Base-by-base conservation (phyloP, 768 basidiomycete species). In the Tylopilus balloui region DNA sequence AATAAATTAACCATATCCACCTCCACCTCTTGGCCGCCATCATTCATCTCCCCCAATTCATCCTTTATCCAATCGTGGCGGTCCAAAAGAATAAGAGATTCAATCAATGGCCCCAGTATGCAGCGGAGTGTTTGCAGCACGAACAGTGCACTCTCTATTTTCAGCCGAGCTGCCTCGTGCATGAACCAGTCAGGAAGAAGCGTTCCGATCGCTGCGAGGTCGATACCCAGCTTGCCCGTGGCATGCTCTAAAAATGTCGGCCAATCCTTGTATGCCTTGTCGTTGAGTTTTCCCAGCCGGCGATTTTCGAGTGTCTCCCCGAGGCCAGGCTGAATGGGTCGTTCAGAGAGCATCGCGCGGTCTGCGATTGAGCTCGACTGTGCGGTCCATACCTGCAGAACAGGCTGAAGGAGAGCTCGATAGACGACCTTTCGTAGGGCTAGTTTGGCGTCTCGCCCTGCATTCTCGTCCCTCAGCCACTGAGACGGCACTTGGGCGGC, bases 351-450 rank as follows among this genome's bases (percentile, higher is more conserved):
- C 4, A 23, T 32, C 13, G 36, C 23, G 13, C 40, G 32, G 15
- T 50, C 50, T 37, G 32, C n/a, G 4, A 17, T 28, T 12, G n/a
- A 3, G 15, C 42, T 55, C 15, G 9, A 41, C 12, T 45, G 54
- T 20, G 37, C 14, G n/a, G 28, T 34, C 6, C 36, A 50, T 41
- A 37, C 40, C 28, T 55, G 54, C 63, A 60, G 29, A 54, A 60
- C 23, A 43, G 63, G 64, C 17, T 73, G 77, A 1, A 88, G 67
- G 25, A 88, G 69, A 0, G 86, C 86, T 11, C 88, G 75, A 77
- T 84, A 90, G 11, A 80, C 78, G 39, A 88, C 78, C 61, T 89
- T 89, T 17, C 80, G 75, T 38, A 83, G 65, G 3, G 84, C 76
- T 2, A 84, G 69, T n/a, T 68, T 61, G 24, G 79, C 73, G 3